phyloP scores from a whole-genome alignment of 805 yeast species.

The Teunomyces barrocoloradensis region DNA sequence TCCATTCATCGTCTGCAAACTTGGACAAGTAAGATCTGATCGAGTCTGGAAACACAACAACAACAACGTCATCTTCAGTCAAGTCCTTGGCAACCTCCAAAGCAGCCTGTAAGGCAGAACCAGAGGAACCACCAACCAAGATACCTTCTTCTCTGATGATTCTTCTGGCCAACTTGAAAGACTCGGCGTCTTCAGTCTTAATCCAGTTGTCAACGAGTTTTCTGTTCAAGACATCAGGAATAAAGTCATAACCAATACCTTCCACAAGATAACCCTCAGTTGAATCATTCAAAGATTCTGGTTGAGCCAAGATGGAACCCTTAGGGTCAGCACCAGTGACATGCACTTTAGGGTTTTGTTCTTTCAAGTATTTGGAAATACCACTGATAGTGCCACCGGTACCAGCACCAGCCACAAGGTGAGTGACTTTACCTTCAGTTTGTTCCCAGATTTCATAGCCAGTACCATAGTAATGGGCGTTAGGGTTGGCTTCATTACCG shows the following conservation, averaged over 20 bases:
- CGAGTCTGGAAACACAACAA: constrained; percentile 82
- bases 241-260: constrained; percentile 88
- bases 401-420: constrained; percentile 88
- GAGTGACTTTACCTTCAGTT: constrained; percentile 66
- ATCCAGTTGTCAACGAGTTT: constrained; percentile 70
- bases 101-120: constrained; percentile 79
- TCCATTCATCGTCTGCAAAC: constrained; percentile 90
- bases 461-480: constrained; percentile 81
- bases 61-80: constrained; percentile 71
- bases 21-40: constrained; percentile 83
- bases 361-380: constrained; percentile 74
- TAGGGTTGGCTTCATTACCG: constrained; percentile 73
- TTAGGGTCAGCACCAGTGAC: constrained; percentile 83
- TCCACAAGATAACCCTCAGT: constrained; percentile 71
- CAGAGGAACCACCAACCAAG: constrained; percentile 87
- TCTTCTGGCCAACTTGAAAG: constrained; percentile 78
- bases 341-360: constrained; percentile 57
- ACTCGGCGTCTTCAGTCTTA: constrained; percentile 80
- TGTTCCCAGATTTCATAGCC: constrained; percentile 86
- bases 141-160: constrained; percentile 83
- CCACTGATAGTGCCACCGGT: constrained; percentile 98
- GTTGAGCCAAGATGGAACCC: constrained; percentile 81
- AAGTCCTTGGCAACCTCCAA: constrained; percentile 65
- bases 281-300: constrained; percentile 64
- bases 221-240: constrained; percentile 78